Base-by-base conservation (phyloP, 2,329 filamentous ascomycete species). In the Cordyceps javanica region DNA sequence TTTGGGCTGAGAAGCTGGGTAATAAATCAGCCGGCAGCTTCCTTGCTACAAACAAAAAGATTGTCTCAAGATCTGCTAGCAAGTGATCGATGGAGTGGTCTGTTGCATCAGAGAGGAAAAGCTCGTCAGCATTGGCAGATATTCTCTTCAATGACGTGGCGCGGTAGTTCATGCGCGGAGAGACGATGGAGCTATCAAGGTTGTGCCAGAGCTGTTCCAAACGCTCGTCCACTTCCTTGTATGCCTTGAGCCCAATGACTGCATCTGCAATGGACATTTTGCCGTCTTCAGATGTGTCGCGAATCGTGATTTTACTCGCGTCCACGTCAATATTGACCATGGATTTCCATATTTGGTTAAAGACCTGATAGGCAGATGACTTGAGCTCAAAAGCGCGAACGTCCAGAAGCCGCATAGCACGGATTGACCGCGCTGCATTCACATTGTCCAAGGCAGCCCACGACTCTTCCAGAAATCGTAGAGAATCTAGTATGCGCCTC, bases 291-390 rank as follows among this genome's bases (percentile, higher is more conserved):
- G 77, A 72, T 19, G 71, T 72, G 13, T 79, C 74, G 26, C 74
- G 75, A 34, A 95, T 79, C 0, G 75, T 78, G 8, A 94, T 72
- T 46, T 72, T 77, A 9, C 76, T 74, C 9, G 75, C 71, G 23
- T 81, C 75, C 1, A 76, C 70, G 65, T 93, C 83, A 19, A 91
- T 72, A 1, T 77, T 72, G 13, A 96, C 75, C 44, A 93, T 75
- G 0, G 79, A 75, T 59, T 82, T 81, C 90, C 91, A 97, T n/a
- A 86, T 80, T 56, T 78, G 77, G 44, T 83, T 81, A 39, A 94
- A 80, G 9, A 83, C 82, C 41, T 87, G 82, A 58, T 85, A 81
- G 23, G 94, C 80, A 21, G 82, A 78, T 2, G 81, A 78, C 61
- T 86, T 86, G 58, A 96, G 74, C 64, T 86, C 83, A 26, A 83